These are phyloP conservation scores for Pythium diclinum DNA, from an alignment of 352 stramenopile genomes.

Conservation along the genomic window DNA sequence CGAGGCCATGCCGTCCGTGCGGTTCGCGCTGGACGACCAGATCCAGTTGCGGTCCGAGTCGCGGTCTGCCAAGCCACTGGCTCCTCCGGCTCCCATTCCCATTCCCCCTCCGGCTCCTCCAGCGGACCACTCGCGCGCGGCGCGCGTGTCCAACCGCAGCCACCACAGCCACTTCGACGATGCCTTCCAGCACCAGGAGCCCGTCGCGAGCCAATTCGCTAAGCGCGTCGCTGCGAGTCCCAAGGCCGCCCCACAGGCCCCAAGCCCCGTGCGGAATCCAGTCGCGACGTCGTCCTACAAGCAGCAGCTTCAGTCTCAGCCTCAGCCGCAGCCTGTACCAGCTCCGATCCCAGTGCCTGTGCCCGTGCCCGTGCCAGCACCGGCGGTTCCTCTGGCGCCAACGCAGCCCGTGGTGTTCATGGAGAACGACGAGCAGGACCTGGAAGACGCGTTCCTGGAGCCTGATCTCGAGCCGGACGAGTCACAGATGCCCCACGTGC, in stretches of 20 bases:
- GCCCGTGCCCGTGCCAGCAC: background rate
- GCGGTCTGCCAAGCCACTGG: background rate
- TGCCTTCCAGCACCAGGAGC: background rate
- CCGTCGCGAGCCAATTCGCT: constrained; percentile 2
- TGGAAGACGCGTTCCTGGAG: constrained; percentile 7
- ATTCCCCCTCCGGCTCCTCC: background rate
- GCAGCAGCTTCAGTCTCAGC: constrained; percentile 1
- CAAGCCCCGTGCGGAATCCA: background rate
- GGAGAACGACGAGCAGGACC: constrained; percentile 7
- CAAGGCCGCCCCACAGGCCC: background rate
- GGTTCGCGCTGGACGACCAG: constrained; percentile 17
- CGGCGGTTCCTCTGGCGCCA: background rate
- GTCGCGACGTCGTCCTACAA: background rate
- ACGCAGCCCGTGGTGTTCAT: constrained; percentile 2
- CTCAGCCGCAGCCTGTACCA: background rate
- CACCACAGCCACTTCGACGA: constrained; percentile 5
- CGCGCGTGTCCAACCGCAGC: constrained; percentile 2
- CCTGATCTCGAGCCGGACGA: constrained; percentile 17
- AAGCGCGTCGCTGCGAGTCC: background rate
- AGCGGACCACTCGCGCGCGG: background rate
- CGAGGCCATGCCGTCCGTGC: constrained; percentile 21
- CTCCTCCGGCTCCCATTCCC: background rate
- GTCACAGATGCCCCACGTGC: constrained; percentile 16
- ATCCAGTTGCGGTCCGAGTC: constrained; percentile 30
- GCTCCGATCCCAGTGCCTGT: background rate